These are phyloP conservation scores for Aspergillus baeticus DNA, from an alignment of 495 filamentous ascomycete species.

Conservation along the genomic window DNA sequence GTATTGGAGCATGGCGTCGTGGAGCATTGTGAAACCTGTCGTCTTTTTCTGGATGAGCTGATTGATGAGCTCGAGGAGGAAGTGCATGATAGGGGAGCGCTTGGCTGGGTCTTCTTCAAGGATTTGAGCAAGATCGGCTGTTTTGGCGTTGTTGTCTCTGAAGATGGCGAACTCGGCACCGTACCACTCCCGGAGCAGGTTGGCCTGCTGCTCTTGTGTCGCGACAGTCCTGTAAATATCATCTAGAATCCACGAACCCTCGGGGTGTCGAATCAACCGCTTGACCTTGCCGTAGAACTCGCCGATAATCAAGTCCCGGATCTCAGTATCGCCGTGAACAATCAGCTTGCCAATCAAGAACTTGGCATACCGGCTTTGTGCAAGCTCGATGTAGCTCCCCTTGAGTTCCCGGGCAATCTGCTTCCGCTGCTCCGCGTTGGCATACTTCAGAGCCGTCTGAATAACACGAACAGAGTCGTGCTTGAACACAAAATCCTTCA, in stretches of 20 bases:
- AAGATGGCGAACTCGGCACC: conserved; percentile 90
- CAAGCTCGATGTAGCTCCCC: conserved; percentile 78
- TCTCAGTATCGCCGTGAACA: conserved; percentile 81
- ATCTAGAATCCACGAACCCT: conserved; percentile 95
- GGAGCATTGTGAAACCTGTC: conserved; percentile 92
- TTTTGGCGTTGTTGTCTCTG: conserved; percentile 48
- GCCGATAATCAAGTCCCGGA: conserved; percentile 80
- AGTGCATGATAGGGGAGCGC: conserved; percentile 78
- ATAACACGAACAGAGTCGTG: conserved; percentile 94
- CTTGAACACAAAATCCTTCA: conserved; percentile 97
- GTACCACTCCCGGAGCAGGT: conserved; percentile 92
- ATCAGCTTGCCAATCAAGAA: conserved; percentile 94
- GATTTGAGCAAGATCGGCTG: conserved; percentile 68
- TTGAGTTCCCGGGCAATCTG: conserved; percentile 85
- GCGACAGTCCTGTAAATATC: conserved; percentile 89
- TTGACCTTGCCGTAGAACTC: conserved; percentile 94
- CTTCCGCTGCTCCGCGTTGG: conserved; percentile 75
- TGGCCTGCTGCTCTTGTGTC: conserved; percentile 76
- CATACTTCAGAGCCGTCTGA: conserved; percentile 95
- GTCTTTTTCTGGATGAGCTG: conserved; percentile 91
- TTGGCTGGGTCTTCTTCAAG: conserved; percentile 78
- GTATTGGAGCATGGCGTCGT: conserved; percentile 98
- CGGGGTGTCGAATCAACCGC: conserved; percentile 90
- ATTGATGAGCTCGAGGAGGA: conserved; percentile 81
- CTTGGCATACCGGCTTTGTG: conserved; percentile 93